Evolutionary conservation across 148 eudicot genomes (phyloP).

Genomic region (Hydrangea macrophylla): DNA sequence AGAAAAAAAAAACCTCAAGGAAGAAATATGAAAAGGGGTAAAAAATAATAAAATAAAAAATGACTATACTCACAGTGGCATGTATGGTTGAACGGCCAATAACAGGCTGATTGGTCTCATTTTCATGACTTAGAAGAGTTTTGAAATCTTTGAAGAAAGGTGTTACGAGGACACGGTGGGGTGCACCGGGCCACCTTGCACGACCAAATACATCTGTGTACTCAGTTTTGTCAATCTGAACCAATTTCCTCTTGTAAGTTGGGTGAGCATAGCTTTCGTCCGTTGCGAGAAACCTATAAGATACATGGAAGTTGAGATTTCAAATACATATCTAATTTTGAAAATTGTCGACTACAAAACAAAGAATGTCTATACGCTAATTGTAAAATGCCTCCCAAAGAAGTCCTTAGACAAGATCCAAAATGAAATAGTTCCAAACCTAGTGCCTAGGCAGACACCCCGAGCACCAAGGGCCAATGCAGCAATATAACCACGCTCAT

Average conservation of each 20-base stretch:
- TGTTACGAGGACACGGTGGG: conserved; percentile 72
- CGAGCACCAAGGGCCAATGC: conserved; percentile 93
- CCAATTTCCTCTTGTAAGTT: conserved; percentile 67
- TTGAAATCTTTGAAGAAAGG: conserved; percentile 68
- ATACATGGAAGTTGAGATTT: not conserved
- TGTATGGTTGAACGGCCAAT: conserved; percentile 79
- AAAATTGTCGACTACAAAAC: not conserved
- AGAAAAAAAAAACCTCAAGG: not conserved
- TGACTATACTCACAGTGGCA: conserved; percentile 55
- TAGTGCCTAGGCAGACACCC: conserved; percentile 82
- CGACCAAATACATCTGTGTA: conserved; percentile 83
- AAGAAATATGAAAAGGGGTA: not conserved
- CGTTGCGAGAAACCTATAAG: conserved; percentile 68
- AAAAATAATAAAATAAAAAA: too few species aligned
- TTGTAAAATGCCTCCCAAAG: not conserved
- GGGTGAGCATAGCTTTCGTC: conserved; percentile 92
- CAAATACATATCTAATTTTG: not conserved
- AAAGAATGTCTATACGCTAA: not conserved
- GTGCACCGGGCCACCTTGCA: conserved; percentile 96
- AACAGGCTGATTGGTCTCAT: conserved; percentile 72
- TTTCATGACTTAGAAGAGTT: conserved; percentile 56
- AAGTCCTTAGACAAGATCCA: not conserved
- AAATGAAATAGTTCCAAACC: conserved; percentile 35
- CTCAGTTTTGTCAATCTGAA: conserved; percentile 66
- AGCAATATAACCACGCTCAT: conserved; percentile 88